phyloP scores from a whole-genome alignment of 306 rosid species.

The Glycine tomentella region DNA sequence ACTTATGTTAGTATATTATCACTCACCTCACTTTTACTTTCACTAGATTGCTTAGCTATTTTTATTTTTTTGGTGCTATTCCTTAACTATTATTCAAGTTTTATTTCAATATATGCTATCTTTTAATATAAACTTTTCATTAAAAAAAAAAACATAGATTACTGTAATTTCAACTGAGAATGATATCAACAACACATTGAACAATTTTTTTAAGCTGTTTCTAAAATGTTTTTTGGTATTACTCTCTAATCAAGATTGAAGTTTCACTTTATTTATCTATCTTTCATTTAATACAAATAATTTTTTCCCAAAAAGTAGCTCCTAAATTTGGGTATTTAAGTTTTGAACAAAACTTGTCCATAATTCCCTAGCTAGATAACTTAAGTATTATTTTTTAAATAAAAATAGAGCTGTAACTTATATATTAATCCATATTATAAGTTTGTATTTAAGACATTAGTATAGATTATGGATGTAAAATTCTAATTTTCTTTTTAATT shows the following conservation, averaged over 20 bases:
- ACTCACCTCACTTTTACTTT: neutral
- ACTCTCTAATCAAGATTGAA: no score
- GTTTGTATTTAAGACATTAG: neutral
- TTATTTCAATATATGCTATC: neutral
- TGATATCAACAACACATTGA: neutral
- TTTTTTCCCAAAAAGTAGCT: neutral
- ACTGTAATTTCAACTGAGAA: neutral
- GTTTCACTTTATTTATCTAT: no score
- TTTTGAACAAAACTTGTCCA: neutral
- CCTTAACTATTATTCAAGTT: neutral
- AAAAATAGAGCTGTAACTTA: no score
- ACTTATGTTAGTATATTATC: conserved; percentile 63
- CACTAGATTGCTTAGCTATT: no score
- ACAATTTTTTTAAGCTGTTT: neutral
- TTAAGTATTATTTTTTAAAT: no score
- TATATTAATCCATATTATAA: neutral
- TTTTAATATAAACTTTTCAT: neutral
- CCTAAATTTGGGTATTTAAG: neutral
- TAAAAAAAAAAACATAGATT: neutral
- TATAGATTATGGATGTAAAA: neutral
- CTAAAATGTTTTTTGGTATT: no score
- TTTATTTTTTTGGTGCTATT: no score
- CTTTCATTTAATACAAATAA: neutral
- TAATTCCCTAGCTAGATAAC: neutral
- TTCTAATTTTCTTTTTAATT: no score